Evolutionary conservation across 1,139 yeast species (phyloP).

Genomic region (Lipomyces yarrowii): DNA sequence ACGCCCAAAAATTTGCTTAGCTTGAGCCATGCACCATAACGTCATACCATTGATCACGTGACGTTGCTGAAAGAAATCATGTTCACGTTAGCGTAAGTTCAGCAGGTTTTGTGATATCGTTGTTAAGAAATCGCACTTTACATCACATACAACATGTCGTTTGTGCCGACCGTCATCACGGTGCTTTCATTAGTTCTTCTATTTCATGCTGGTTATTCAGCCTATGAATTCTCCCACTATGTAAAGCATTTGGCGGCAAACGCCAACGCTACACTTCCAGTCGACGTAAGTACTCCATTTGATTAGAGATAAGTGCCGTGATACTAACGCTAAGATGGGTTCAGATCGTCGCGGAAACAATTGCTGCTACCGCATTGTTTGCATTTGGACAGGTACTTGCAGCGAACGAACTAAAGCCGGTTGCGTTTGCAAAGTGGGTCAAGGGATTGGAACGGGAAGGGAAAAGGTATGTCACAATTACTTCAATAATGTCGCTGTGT

Average conservation of each 20-base stretch:
- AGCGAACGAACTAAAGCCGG: constrained; percentile 20
- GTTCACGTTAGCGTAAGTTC: no score
- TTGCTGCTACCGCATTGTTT: constrained; percentile 24
- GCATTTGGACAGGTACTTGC: constrained; percentile 25
- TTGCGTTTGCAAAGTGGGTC: constrained; percentile 27
- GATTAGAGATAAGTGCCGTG: neutral
- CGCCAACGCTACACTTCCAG: constrained; percentile 19
- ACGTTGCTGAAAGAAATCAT: no score
- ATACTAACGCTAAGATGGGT: neutral
- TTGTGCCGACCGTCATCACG: constrained; percentile 11
- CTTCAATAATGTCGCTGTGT: neutral
- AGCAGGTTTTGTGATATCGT: no score
- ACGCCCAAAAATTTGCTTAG: neutral
- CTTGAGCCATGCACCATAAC: neutral
- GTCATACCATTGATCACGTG: neutral
- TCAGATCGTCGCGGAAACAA: constrained; percentile 27
- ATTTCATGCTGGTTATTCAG: constrained; percentile 30
- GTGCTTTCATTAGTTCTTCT: constrained; percentile 22
- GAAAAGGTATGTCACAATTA: constrained; percentile 13
- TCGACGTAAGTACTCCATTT: constrained; percentile 23
- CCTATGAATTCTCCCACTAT: constrained; percentile 31
- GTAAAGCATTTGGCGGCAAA: constrained; percentile 23
- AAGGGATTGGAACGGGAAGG: constrained; percentile 23
- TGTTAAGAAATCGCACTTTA: no score
- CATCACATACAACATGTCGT: constrained; percentile 13